Percentiles rank a stretch among this genome's conserved stretches.
Conservation (phyloP, 768 basidiomycete species). For the Termitomyces titanicus region DNA sequence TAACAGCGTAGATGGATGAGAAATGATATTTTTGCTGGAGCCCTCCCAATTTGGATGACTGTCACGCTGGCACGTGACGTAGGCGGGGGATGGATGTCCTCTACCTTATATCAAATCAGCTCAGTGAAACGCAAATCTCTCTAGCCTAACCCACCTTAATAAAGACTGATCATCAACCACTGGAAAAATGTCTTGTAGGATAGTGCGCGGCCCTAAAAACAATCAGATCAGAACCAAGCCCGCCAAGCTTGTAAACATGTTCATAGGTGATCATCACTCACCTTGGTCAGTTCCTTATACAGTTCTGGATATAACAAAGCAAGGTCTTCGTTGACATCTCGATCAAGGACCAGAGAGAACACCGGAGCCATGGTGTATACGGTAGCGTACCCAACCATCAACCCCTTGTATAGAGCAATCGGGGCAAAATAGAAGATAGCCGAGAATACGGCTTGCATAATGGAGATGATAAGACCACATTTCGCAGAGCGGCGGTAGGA, state of each 20-base stretch:
- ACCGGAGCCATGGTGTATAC: constrained; percentile 98
- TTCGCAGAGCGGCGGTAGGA: constrained; percentile 98
- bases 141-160: constrained; percentile 68
- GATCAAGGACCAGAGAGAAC: constrained; percentile 93
- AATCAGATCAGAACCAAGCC: background rate
- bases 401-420: constrained; percentile 96
- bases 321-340: constrained; percentile 93
- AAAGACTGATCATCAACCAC: constrained; percentile 96
- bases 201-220: constrained; percentile 76
- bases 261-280: constrained; percentile 26
- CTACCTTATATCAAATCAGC: background rate
- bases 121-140: background rate
- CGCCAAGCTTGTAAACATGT: background rate
- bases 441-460: constrained; percentile 97
- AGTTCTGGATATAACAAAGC: constrained; percentile 95
- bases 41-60: no score
- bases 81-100: no score
- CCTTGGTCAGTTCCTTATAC: constrained; percentile 98
- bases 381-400: constrained; percentile 96
- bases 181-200: constrained; percentile 99
- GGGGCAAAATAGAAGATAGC: constrained; percentile 93
- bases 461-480: constrained; percentile 91
- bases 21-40: no score
- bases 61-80: no score
- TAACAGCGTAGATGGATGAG: no score